phyloP scores from a whole-genome alignment of 331 rosid genomes.

The Arachis monticola region DNA sequence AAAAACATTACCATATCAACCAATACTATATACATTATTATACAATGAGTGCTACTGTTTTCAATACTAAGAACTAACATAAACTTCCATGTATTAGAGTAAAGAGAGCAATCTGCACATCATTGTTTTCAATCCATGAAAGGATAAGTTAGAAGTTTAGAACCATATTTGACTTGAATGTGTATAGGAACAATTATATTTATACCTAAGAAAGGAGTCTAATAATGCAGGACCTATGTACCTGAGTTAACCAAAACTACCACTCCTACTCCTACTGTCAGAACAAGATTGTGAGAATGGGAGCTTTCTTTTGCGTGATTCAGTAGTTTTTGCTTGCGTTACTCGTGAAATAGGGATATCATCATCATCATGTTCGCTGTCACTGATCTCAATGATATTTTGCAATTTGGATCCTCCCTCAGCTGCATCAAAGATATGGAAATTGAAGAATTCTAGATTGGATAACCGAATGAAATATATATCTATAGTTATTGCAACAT shows the following conservation, averaged over 20 bases:
- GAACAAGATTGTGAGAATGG: neutral
- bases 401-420: neutral
- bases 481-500: slow-evolving; percentile 2
- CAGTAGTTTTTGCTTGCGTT: neutral
- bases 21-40: neutral
- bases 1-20: neutral
- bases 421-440: slow-evolving; percentile 19
- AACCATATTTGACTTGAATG: neutral
- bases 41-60: neutral
- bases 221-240: neutral
- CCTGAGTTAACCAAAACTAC: neutral
- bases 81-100: neutral
- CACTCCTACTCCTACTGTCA: neutral
- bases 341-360: neutral
- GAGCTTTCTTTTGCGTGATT: neutral
- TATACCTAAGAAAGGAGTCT: slow-evolving; percentile 14
- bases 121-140: neutral
- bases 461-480: neutral
- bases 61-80: slow-evolving; percentile 4
- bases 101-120: slow-evolving; percentile 3
- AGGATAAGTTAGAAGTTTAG: neutral
- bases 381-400: neutral
- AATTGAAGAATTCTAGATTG: slow-evolving; percentile 13
- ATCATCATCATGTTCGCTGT: slow-evolving; percentile 24
- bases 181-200: neutral